These are phyloP conservation scores for Schwanniomyces yamadae DNA, from an alignment of 805 yeast species.

Conservation along the genomic window DNA sequence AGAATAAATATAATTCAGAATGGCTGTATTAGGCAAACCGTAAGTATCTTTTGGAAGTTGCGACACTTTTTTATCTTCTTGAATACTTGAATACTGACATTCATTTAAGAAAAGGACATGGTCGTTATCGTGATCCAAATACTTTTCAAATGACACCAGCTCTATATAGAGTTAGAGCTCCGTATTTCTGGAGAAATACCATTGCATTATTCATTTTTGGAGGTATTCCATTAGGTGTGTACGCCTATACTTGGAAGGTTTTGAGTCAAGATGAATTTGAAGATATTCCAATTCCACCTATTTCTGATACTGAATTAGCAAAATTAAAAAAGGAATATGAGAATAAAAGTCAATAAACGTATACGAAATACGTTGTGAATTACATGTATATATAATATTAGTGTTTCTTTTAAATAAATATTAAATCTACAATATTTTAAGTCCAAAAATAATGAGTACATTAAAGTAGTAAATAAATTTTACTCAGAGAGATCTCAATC, in stretches of 20 bases:
- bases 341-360: no score
- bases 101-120: slow-evolving; percentile 38
- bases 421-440: no score
- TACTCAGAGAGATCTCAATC: no score
- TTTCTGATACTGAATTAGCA: slow-evolving; percentile 72
- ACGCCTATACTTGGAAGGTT: slow-evolving; percentile 59
- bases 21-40: slow-evolving; percentile 33
- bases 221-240: slow-evolving; percentile 70
- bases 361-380: no score
- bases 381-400: no score
- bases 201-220: slow-evolving; percentile 57
- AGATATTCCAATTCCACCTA: slow-evolving; percentile 93
- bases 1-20: slow-evolving; percentile 6
- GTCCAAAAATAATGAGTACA: no score
- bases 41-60: no score
- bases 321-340: slow-evolving; percentile 73
- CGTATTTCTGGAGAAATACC: slow-evolving; percentile 78
- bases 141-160: slow-evolving; percentile 93
- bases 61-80: not conserved
- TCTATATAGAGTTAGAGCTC: slow-evolving; percentile 83
- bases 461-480: no score
- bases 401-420: no score
- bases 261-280: slow-evolving; percentile 77
- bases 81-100: not conserved
- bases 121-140: slow-evolving; percentile 53